Evolutionary conservation across 805 yeast species (phyloP).

Genomic region (Wickerhamomyces silvicola): DNA sequence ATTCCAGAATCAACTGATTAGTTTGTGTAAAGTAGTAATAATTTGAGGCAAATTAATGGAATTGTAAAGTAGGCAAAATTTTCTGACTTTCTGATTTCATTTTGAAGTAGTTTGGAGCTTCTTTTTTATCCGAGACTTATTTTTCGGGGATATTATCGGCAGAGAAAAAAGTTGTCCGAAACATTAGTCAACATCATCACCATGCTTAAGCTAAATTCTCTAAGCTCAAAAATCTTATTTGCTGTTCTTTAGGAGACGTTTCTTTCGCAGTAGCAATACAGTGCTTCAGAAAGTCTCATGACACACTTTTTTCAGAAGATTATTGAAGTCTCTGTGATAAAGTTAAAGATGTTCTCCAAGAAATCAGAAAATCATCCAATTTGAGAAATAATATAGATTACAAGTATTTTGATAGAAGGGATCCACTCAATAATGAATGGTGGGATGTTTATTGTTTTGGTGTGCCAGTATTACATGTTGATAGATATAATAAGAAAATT

Average conservation of each 20-base stretch:
- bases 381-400: conserved; percentile 27
- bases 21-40: background rate
- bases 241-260: conserved; percentile 1
- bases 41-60: background rate
- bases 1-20: background rate
- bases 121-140: background rate
- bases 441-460: conserved; percentile 71
- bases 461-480: conserved; percentile 71
- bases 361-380: conserved; percentile 30
- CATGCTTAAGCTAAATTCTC: background rate
- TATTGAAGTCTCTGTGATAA: conserved; percentile 65
- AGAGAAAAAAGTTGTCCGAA: conserved; percentile 6
- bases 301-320: conserved; percentile 62
- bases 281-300: conserved; percentile 23
- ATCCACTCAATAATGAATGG: conserved; percentile 54
- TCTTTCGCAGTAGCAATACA: background rate
- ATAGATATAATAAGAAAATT: conserved; percentile 37
- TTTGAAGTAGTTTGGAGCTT: background rate
- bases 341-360: conserved; percentile 46
- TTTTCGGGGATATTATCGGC: background rate
- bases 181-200: conserved; percentile 1
- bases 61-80: too few species aligned
- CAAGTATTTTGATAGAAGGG: conserved; percentile 49
- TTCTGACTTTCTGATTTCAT: too few species aligned
- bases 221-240: too few species aligned